A percentile compares a stretch with the other conserved stretches of the same genome.
These are phyloP conservation scores for Mycena maculata DNA, from an alignment of 768 basidiomycete species.

Conservation along the genomic window DNA sequence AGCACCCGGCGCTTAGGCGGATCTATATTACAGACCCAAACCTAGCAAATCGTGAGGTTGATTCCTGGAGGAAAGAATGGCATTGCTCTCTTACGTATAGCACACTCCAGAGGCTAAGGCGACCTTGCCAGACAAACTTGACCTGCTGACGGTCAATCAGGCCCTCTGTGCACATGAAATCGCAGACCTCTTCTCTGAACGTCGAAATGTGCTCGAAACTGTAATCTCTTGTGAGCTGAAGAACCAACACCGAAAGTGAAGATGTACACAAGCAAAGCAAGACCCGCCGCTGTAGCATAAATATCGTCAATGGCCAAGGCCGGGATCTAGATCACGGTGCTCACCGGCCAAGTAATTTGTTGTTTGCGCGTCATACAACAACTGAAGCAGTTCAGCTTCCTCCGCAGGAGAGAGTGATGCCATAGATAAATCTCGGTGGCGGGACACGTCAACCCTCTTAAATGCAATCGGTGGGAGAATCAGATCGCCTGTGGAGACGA, in stretches of 20 bases:
- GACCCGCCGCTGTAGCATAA: background rate
- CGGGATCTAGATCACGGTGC: background rate
- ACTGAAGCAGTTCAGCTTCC: background rate
- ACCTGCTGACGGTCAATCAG: background rate
- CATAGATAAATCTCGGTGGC: too few relatives aligned
- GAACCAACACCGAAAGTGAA: background rate
- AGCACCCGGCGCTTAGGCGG: too few relatives aligned
- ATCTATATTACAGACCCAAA: too few relatives aligned
- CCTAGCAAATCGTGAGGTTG: too few relatives aligned
- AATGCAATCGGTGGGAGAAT: too few relatives aligned
- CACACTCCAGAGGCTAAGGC: background rate
- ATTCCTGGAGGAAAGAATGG: too few relatives aligned
- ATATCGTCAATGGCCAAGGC: background rate
- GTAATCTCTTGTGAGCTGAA: background rate
- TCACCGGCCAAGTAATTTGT: background rate
- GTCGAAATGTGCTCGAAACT: background rate
- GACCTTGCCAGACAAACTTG: background rate
- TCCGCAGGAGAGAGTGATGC: background rate
- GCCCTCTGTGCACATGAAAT: background rate
- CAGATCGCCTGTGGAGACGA: too few relatives aligned
- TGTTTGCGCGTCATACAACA: background rate
- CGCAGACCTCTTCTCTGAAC: background rate
- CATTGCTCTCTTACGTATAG: background rate
- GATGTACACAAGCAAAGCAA: background rate
- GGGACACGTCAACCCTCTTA: too few relatives aligned